A percentile compares a stretch with the other conserved stretches of the same genome.
Evolutionary conservation across 768 basidiomycete genomes (phyloP).

Genomic region (Cystofilobasidium bisporidii): DNA sequence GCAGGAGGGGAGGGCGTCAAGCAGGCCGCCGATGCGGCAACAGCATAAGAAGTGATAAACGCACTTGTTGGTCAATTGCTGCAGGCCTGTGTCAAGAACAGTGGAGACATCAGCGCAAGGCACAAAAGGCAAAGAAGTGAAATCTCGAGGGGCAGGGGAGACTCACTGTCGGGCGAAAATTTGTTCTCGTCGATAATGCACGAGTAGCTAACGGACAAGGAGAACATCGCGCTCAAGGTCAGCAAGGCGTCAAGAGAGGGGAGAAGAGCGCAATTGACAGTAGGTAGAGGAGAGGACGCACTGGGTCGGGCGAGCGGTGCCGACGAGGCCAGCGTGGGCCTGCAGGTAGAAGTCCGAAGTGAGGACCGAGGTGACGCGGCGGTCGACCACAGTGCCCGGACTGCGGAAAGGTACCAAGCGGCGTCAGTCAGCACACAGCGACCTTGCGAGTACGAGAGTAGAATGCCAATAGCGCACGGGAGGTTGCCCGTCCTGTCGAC

Average conservation of each 20-base stretch:
- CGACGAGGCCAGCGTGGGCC: conserved; percentile 31
- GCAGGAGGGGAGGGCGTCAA: neutral
- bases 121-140: neutral
- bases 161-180: conserved; percentile 26
- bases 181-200: conserved; percentile 28
- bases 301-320: conserved; percentile 31
- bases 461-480: neutral
- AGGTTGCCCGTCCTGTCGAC: conserved; percentile 6
- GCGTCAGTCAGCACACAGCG: too few species aligned
- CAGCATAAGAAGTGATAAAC: neutral
- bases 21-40: too few species aligned
- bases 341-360: conserved; percentile 28
- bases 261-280: too few species aligned
- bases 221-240: neutral
- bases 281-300: conserved; percentile 28
- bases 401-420: too few species aligned
- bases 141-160: too few species aligned
- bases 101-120: neutral
- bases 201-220: neutral
- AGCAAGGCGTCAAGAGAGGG: too few species aligned
- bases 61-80: neutral
- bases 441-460: too few species aligned
- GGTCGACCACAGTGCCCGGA: conserved; percentile 9
- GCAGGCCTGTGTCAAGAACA: neutral
- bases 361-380: neutral